Evolutionary conservation across 306 rosid species (phyloP).

Genomic region (Begonia peltatifolia): DNA sequence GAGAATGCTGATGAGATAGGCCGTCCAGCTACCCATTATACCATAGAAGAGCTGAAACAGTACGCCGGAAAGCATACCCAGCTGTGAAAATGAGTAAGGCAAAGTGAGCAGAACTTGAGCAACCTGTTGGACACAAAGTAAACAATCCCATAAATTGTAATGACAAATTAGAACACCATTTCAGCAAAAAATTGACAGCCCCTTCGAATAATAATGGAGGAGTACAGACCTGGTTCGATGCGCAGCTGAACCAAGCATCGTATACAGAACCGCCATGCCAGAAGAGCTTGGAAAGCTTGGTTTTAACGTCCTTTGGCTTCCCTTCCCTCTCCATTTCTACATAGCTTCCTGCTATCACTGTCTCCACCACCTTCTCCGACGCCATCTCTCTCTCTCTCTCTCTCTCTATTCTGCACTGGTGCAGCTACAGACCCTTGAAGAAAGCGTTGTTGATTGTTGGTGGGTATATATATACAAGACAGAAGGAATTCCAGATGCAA

Average conservation of each 20-base stretch:
- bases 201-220: neutral
- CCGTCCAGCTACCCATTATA: slow-evolving; percentile 87
- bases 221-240: slow-evolving; percentile 67
- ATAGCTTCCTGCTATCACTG: slow-evolving; percentile 60
- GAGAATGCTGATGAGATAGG: slow-evolving; percentile 81
- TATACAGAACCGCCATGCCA: slow-evolving; percentile 98
- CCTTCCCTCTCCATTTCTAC: slow-evolving; percentile 88
- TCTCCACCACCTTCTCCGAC: slow-evolving; percentile 50
- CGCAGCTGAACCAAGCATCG: slow-evolving; percentile 99
- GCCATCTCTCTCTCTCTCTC: slow-evolving; percentile 14
- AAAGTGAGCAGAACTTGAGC: slow-evolving; percentile 94
- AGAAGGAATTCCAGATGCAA: neutral
- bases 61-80: slow-evolving; percentile 84
- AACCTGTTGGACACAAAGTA: slow-evolving; percentile 29
- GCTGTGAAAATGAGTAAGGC: slow-evolving; percentile 93
- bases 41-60: slow-evolving; percentile 81
- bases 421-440: neutral
- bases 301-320: slow-evolving; percentile 33
- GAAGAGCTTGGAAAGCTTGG: slow-evolving; percentile 48
- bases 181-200: neutral
- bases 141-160: neutral
- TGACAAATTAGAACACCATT: neutral
- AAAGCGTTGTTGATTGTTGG: neutral
- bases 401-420: neutral
- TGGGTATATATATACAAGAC: too few species aligned